Conservation (phyloP, 257 asterid species). For the Ilex asprella region DNA sequence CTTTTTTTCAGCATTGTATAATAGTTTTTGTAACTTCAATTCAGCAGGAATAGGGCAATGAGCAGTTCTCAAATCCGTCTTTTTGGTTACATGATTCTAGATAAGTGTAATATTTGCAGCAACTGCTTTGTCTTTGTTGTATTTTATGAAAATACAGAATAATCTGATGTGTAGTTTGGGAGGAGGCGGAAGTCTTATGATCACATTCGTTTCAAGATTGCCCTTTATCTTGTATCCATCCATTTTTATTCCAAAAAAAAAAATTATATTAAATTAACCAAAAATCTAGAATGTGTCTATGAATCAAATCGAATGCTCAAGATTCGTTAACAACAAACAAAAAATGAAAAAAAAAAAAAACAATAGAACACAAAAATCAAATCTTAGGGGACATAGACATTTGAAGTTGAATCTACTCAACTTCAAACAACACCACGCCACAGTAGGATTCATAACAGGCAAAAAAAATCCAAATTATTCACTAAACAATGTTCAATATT, state of each 20-base stretch:
- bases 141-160: constrained; percentile 67
- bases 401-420: too few species aligned
- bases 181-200: constrained; percentile 7
- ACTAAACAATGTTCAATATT: too few species aligned
- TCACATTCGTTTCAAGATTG: not conserved
- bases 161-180: constrained; percentile 39
- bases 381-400: too few species aligned
- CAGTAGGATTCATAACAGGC: too few species aligned
- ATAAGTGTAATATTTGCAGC: constrained; percentile 51
- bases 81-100: constrained; percentile 39
- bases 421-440: too few species aligned
- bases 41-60: constrained; percentile 38
- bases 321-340: too few species aligned
- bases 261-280: too few species aligned
- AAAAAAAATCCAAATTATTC: too few species aligned
- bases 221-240: not conserved
- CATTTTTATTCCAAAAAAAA: not conserved
- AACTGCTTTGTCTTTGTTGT: constrained; percentile 70
- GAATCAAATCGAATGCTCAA: too few species aligned
- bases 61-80: constrained; percentile 14
- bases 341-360: too few species aligned
- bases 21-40: constrained; percentile 48
- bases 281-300: too few species aligned
- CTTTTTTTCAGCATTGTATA: constrained; percentile 44
- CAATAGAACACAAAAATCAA: too few species aligned